Percentiles rank a stretch among this genome's conserved stretches.
Evolutionary conservation across 2,329 filamentous ascomycete genomes (phyloP).

Genomic region (Colletotrichum tanaceti): DNA sequence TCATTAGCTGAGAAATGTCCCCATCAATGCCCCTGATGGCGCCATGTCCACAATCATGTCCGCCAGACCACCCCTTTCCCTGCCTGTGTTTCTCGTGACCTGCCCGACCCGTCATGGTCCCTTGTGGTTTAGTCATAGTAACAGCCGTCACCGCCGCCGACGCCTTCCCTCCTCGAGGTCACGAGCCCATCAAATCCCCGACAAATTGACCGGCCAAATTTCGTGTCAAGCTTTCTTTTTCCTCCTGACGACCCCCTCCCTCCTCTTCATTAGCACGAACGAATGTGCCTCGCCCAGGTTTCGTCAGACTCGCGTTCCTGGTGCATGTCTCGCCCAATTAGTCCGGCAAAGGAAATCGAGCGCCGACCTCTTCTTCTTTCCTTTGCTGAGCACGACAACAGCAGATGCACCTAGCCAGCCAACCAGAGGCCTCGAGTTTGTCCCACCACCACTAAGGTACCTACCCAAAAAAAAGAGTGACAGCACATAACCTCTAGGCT

Average conservation of each 20-base stretch:
- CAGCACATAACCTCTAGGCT: not conserved
- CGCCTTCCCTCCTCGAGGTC: slow-evolving; percentile 1
- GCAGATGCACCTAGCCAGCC: not conserved
- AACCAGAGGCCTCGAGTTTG: not conserved
- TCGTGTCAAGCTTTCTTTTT: too few relatives aligned
- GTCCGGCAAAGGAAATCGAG: not conserved
- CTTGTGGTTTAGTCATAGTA: slow-evolving; percentile 23
- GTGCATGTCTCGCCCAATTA: slow-evolving; percentile 9
- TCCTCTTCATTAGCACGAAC: not conserved
- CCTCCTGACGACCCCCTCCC: too few relatives aligned
- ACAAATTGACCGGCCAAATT: not conserved
- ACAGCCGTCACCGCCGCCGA: not conserved
- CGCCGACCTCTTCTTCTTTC: not conserved
- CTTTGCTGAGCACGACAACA: too few relatives aligned
- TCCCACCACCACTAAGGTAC: slow-evolving; percentile 1
- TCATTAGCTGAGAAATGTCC: slow-evolving; percentile 17
- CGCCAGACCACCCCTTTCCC: not conserved
- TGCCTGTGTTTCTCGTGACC: slow-evolving; percentile 7
- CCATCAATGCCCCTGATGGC: slow-evolving; percentile 15
- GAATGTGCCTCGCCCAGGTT: slow-evolving; percentile 2
- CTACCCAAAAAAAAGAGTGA: not conserved
- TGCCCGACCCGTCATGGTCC: slow-evolving; percentile 16
- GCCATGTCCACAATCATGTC: slow-evolving; percentile 11
- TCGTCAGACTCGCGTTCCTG: slow-evolving; percentile 12
- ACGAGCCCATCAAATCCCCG: slow-evolving; percentile 17